These are phyloP conservation scores for Paramecium pentaurelia DNA, from an alignment of 73 alveolate species.

Conservation along the genomic window DNA sequence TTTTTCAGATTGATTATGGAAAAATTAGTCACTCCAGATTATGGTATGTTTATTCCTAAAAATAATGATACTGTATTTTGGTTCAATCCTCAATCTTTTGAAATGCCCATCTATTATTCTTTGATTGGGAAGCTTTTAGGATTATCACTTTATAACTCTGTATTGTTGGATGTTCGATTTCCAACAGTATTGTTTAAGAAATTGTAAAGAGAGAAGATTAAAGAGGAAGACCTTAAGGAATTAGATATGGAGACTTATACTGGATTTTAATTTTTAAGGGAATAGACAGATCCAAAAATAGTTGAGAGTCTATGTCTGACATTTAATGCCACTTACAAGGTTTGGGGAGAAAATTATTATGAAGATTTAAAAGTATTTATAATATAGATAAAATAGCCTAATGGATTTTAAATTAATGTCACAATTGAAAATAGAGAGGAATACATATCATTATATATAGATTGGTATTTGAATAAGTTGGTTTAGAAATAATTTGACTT, in stretches of 20 bases:
- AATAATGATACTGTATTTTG: conserved; percentile 83
- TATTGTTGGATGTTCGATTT: conserved; percentile 87
- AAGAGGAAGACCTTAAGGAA: conserved; percentile 80
- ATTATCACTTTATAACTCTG: conserved; percentile 90
- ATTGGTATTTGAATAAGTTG: conserved; percentile 86
- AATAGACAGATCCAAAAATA: conserved; percentile 53
- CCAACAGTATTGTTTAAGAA: conserved; percentile 92
- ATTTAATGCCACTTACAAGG: background rate
- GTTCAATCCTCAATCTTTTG: conserved; percentile 93
- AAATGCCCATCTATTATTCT: conserved; percentile 87
- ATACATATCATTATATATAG: conserved; percentile 84
- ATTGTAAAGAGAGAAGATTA: conserved; percentile 70
- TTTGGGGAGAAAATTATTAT: background rate
- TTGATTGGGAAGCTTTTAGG: conserved; percentile 95
- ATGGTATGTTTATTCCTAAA: conserved; percentile 86
- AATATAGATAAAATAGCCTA: conserved; percentile 52
- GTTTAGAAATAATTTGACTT: conserved; percentile 73
- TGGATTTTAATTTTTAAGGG: conserved; percentile 65
- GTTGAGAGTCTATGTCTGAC: background rate
- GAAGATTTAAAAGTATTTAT: background rate
- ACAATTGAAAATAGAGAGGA: conserved; percentile 87
- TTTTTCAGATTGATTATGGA: conserved; percentile 84
- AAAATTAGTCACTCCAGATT: conserved; percentile 52
- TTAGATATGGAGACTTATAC: conserved; percentile 74
- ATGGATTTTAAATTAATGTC: conserved; percentile 83